Evolutionary conservation across 805 yeast genomes (phyloP).

Genomic region (Lipomyces orientalis): DNA sequence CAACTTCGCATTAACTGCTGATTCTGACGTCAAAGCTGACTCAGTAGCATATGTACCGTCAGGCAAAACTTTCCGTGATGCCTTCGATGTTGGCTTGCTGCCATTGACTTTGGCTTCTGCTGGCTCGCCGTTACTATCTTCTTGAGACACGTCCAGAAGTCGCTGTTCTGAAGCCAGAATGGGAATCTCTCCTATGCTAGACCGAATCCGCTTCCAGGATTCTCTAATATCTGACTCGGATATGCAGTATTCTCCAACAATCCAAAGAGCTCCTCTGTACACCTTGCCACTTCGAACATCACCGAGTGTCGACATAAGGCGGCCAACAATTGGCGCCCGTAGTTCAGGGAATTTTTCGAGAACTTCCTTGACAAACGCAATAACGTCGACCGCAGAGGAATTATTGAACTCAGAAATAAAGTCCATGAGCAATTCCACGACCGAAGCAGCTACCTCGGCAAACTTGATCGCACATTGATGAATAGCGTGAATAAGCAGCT

Average conservation of each 20-base stretch:
- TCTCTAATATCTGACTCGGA: constrained; percentile 74
- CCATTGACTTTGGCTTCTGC: constrained; percentile 45
- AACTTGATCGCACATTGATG: constrained; percentile 87
- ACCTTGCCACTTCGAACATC: constrained; percentile 85
- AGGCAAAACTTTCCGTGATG: constrained; percentile 87
- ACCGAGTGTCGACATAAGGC: constrained; percentile 66
- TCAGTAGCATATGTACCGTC: constrained; percentile 99
- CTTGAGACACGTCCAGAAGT: constrained; percentile 49
- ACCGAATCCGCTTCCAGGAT: constrained; percentile 86
- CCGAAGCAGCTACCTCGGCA: constrained; percentile 88
- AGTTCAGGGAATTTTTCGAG: constrained; percentile 88
- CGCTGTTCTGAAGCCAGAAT: constrained; percentile 75
- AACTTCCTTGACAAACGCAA: constrained; percentile 91
- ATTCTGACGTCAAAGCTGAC: constrained; percentile 63
- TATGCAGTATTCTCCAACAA: constrained; percentile 86
- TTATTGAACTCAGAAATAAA: constrained; percentile 85
- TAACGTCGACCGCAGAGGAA: constrained; percentile 84
- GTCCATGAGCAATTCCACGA: constrained; percentile 85
- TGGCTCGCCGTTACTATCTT: constrained; percentile 45
- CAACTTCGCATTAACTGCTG: constrained; percentile 46
- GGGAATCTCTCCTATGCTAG: constrained; percentile 89
- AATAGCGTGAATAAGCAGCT: constrained; percentile 82
- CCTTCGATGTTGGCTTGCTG: constrained; percentile 43
- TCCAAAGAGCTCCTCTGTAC: constrained; percentile 93
- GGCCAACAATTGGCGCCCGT: constrained; percentile 65